Evolutionary conservation across 305 asterid genomes (phyloP).

Genomic region (Fraxinus nigra): DNA sequence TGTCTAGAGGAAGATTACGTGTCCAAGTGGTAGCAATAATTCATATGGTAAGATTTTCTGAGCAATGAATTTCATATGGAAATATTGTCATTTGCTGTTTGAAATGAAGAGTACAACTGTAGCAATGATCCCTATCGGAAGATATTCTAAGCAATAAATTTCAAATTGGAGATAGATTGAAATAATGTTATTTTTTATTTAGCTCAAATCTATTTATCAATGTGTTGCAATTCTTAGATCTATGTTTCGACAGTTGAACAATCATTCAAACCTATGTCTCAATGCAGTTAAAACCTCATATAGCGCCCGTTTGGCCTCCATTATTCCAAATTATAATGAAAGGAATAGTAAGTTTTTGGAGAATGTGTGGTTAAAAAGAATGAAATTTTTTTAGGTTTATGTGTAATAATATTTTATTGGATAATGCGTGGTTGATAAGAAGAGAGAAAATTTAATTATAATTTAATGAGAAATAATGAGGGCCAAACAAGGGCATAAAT

Average conservation of each 20-base stretch:
- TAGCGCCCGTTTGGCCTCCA: too few species aligned
- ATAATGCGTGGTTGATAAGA: too few species aligned
- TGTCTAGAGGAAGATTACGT: not conserved
- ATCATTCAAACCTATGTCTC: not conserved
- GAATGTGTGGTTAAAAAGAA: too few species aligned
- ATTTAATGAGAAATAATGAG: too few species aligned
- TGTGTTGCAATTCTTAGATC: not conserved
- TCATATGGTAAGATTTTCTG: not conserved
- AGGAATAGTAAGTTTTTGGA: too few species aligned
- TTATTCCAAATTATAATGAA: too few species aligned
- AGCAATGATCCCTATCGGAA: not conserved
- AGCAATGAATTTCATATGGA: not conserved
- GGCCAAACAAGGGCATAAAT: not conserved
- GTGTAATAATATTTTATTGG: too few species aligned
- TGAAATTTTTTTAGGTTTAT: too few species aligned
- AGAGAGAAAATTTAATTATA: too few species aligned
- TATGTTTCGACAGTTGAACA: not conserved
- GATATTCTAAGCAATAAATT: not conserved
- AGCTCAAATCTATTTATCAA: not conserved
- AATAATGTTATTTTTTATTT: not conserved
- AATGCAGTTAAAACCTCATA: not conserved
- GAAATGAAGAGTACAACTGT: not conserved
- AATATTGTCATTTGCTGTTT: not conserved
- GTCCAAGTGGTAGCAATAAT: not conserved
- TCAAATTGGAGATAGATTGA: not conserved